phyloP scores from a whole-genome alignment of 768 basidiomycete genomes.

The Suillus occidentalis region DNA sequence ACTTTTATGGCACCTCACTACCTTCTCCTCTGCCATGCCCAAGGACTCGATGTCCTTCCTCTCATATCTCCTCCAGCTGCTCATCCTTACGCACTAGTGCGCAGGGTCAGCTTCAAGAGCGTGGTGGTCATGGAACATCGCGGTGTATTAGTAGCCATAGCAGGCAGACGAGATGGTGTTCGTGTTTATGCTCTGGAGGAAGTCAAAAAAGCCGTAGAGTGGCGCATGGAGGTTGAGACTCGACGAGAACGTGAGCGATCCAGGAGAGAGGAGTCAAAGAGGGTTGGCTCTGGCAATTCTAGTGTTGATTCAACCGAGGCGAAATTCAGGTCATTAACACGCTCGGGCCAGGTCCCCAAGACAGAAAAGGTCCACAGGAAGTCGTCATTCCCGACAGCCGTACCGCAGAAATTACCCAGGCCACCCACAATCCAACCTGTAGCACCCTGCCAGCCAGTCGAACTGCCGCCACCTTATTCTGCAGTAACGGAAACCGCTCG shows the following conservation, averaged over 20 bases:
- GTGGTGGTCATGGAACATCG: conserved; percentile 94
- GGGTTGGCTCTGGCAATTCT: conserved; percentile 36
- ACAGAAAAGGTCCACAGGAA: conserved; percentile 20
- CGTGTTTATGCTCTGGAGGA: conserved; percentile 88
- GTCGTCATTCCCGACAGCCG: conserved; percentile 17
- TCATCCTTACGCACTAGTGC: conserved; percentile 79
- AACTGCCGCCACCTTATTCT: conserved; percentile 68
- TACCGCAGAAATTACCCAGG: conserved; percentile 25
- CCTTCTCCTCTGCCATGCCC: conserved; percentile 79
- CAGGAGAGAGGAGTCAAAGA: conserved; percentile 69
- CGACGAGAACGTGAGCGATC: conserved; percentile 71
- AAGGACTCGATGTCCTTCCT: conserved; percentile 85
- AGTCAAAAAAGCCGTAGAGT: conserved; percentile 82
- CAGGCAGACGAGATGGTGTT: conserved; percentile 82
- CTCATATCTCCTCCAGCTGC: conserved; percentile 69
- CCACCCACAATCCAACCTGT: conserved; percentile 27
- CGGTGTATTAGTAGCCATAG: conserved; percentile 87
- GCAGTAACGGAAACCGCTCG: conserved; percentile 29
- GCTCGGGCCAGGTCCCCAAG: conserved; percentile 33
- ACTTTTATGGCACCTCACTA: conserved; percentile 82
- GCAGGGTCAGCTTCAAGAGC: conserved; percentile 79
- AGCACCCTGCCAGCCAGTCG: conserved; percentile 33
- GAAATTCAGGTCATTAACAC: conserved; percentile 48
- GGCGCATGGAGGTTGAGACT: conserved; percentile 81
- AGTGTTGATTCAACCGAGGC: conserved; percentile 46